Evolutionary conservation across 805 yeast species (phyloP).

Genomic region (Yamadazyma olivae): DNA sequence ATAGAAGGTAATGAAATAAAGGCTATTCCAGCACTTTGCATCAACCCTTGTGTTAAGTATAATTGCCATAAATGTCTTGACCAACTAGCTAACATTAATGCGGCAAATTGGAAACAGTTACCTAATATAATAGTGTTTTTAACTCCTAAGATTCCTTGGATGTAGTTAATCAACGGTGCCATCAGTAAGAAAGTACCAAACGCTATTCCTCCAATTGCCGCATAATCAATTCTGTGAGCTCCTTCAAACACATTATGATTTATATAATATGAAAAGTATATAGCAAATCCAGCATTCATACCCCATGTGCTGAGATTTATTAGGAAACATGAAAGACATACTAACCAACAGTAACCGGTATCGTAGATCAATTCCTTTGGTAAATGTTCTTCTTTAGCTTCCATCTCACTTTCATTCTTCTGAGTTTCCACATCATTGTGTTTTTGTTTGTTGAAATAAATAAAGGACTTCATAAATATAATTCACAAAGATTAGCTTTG

Average conservation of each 20-base stretch:
- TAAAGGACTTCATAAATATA: not conserved
- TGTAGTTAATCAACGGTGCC: conserved; percentile 47
- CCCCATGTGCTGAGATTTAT: conserved; percentile 70
- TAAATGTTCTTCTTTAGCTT: not conserved
- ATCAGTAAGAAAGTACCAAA: conserved; percentile 51
- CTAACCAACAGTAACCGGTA: conserved; percentile 68
- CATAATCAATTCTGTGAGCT: conserved; percentile 55
- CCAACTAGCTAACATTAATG: conserved; percentile 58
- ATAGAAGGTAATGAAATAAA: conserved; percentile 56
- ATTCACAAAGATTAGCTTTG: not conserved
- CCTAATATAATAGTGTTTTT: conserved; percentile 45
- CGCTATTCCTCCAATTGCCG: conserved; percentile 64
- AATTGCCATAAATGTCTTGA: conserved; percentile 61
- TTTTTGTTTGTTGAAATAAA: not conserved
- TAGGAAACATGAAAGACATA: conserved; percentile 46
- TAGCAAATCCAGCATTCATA: conserved; percentile 63
- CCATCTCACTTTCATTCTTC: no score
- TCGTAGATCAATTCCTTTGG: conserved; percentile 41
- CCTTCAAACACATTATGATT: conserved; percentile 49
- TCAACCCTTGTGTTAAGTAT: conserved; percentile 62
- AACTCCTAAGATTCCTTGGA: conserved; percentile 42
- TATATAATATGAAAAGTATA: conserved; percentile 56
- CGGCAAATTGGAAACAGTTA: conserved; percentile 46
- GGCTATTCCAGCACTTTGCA: conserved; percentile 58
- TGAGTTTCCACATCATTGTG: no score